phyloP scores from a whole-genome alignment of 139 green algal genomes.

The Tetraselmis striata region DNA sequence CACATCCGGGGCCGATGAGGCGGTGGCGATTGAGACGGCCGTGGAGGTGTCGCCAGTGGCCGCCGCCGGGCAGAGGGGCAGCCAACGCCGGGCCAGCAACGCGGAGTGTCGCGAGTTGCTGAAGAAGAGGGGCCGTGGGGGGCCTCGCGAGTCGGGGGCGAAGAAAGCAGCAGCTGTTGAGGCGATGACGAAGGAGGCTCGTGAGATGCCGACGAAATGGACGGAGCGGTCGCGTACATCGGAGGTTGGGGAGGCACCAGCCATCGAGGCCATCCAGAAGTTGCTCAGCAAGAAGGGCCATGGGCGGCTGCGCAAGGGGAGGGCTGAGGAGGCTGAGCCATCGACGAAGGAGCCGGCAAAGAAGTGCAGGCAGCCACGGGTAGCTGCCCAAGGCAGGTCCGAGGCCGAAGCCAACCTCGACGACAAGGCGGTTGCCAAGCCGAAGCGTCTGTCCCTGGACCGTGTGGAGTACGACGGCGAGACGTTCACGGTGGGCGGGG shows the following conservation, averaged over 20 bases:
- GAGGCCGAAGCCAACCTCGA: neutral
- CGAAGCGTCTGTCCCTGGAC: neutral
- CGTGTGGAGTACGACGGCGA: neutral
- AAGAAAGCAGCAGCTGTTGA: too few species aligned
- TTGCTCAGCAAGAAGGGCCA: neutral
- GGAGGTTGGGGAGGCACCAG: neutral
- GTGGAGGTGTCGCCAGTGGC: too few species aligned
- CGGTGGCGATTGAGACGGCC: too few species aligned
- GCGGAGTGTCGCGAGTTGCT: too few species aligned
- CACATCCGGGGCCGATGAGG: too few species aligned
- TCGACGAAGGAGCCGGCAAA: neutral
- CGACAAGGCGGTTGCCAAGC: neutral
- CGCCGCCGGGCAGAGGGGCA: too few species aligned
- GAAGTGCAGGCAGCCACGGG: neutral
- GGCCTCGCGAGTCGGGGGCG: too few species aligned
- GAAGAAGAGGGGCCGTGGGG: too few species aligned
- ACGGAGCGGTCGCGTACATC: too few species aligned
- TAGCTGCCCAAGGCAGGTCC: neutral
- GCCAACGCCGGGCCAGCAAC: too few species aligned
- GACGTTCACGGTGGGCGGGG: neutral
- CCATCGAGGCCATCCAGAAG: neutral
- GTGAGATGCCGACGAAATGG: too few species aligned
- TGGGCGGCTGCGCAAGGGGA: neutral
- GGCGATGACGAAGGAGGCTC: too few species aligned
- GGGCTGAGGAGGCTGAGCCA: neutral